Evolutionary conservation across 352 stramenopile species (phyloP), one percentile per base, ranked within the genome.

Genomic region (Phytophthora megakarya): DNA sequence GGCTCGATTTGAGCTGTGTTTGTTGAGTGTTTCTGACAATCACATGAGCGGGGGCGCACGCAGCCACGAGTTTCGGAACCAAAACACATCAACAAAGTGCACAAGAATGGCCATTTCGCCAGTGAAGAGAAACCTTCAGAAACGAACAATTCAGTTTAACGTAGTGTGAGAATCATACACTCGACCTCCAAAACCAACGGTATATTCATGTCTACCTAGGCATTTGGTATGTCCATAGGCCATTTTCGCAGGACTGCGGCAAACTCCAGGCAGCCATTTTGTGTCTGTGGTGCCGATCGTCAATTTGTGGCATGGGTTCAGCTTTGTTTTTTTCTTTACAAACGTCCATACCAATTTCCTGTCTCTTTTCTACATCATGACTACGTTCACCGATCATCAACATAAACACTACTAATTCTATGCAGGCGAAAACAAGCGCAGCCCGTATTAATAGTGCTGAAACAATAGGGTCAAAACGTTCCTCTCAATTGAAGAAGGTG

Each of bases 251-350:
- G n/a, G n/a, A n/a, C n/a, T n/a, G n/a, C n/a, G 21, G 16, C 11
- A 35, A 49, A 35, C 21, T 26, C 21, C 33, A 33, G 13, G 26
- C 26, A 32, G n/a, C n/a, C n/a, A 32, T 15, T 55, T 39, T 35
- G 11, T 25, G 2, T 60, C 38, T 47, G 50, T 58, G 35, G 37
- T 58, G 49, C 35, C 5, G 26, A 30, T 61, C 30, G 52, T 61
- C 52, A 44, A 35, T 21, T 56, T 56, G 48, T 56, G 22, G 22
- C 22, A 46, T 52, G 52, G 35, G 52, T 61, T 61, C 40, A 56
- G 48, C 16, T 5, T 23, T 38, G 22, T 23, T 19, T 11, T 46
- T 58, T 48, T 28, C 28, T 13, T 12, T 48, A 56, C 46, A 57
- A 57, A 56, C 9, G 23, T 16, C 45, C 15, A 56, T 12, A 46